phyloP scores from a whole-genome alignment of 305 asterid species.

The Plantago coronopus region DNA sequence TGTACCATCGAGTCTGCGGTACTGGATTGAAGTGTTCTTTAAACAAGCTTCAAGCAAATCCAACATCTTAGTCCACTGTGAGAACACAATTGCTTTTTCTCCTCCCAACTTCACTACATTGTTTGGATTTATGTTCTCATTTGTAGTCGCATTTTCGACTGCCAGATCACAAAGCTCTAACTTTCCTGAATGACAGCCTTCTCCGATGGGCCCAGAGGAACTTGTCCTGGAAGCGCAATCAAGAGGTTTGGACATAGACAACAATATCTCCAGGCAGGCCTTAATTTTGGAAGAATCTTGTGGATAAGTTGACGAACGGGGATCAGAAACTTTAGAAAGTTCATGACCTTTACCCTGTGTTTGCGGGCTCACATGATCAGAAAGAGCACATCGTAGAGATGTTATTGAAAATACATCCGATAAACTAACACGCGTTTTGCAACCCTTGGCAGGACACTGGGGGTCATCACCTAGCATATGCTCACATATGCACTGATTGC shows the following conservation, averaged over 20 bases:
- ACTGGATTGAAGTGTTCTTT: constrained; percentile 58
- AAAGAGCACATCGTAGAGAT: constrained; percentile 52
- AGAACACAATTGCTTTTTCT: constrained; percentile 93
- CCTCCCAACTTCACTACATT: constrained; percentile 36
- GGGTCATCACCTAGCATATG: constrained; percentile 74
- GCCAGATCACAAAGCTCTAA: constrained; percentile 11
- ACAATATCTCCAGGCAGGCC: constrained; percentile 80
- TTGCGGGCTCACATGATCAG: constrained; percentile 39
- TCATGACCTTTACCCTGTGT: constrained; percentile 31
- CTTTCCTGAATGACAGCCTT: constrained; percentile 19
- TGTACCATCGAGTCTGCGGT: constrained; percentile 95
- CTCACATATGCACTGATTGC: constrained; percentile 94
- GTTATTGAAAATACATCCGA: constrained; percentile 59
- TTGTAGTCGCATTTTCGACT: constrained; percentile 21
- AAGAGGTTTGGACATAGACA: constrained; percentile 37
- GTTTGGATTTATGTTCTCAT: constrained; percentile 23
- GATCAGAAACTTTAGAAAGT: constrained; percentile 36
- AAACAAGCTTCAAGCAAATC: constrained; percentile 88
- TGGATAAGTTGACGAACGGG: constrained; percentile 33
- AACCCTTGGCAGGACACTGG: constrained; percentile 72
- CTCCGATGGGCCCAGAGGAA: constrained; percentile 16
- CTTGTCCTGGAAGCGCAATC: constrained; percentile 16
- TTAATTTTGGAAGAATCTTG: constrained; percentile 81
- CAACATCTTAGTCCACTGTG: constrained; percentile 99
- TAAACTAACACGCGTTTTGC: constrained; percentile 56